A percentile compares a stretch with the other conserved stretches of the same genome.
Conservation (phyloP, 257 asterid species). For the Asclepias syriaca region DNA sequence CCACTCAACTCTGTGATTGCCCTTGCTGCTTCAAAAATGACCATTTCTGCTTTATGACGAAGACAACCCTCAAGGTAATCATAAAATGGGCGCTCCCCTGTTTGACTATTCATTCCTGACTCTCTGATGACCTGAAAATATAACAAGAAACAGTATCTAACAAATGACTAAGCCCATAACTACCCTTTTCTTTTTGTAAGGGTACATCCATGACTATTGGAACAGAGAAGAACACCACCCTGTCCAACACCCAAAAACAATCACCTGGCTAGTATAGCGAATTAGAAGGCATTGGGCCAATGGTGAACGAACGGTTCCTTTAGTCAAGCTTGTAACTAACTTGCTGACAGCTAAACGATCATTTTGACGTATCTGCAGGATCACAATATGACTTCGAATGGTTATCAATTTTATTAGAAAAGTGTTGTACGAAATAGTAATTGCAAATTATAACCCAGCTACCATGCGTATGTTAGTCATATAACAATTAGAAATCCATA, state of each 20-base stretch:
- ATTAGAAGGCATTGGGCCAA: slow-evolving; percentile 93
- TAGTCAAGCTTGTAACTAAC: slow-evolving; percentile 88
- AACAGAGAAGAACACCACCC: background rate
- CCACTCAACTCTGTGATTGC: slow-evolving; percentile 85
- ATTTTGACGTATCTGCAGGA: slow-evolving; percentile 82
- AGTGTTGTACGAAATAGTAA: background rate
- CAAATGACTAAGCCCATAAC: background rate
- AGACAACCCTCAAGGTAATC: slow-evolving; percentile 93
- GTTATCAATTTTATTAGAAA: background rate
- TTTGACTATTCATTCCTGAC: slow-evolving; percentile 56
- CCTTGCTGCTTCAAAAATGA: slow-evolving; percentile 93
- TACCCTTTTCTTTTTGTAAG: background rate
- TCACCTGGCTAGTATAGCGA: slow-evolving; percentile 89
- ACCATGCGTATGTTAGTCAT: too few species aligned
- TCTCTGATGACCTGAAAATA: slow-evolving; percentile 73
- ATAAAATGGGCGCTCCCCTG: slow-evolving; percentile 89
- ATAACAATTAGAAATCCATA: background rate
- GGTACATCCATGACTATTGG: background rate
- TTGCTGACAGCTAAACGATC: slow-evolving; percentile 95
- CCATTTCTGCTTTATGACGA: slow-evolving; percentile 97
- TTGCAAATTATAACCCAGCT: background rate
- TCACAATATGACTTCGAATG: slow-evolving; percentile 4
- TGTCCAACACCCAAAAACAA: too few species aligned
- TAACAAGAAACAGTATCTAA: slow-evolving; percentile 18
- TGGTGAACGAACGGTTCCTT: slow-evolving; percentile 88